These are phyloP conservation scores for Alternaria atra DNA, from an alignment of 2,329 filamentous ascomycete genomes.

Conservation along the genomic window DNA sequence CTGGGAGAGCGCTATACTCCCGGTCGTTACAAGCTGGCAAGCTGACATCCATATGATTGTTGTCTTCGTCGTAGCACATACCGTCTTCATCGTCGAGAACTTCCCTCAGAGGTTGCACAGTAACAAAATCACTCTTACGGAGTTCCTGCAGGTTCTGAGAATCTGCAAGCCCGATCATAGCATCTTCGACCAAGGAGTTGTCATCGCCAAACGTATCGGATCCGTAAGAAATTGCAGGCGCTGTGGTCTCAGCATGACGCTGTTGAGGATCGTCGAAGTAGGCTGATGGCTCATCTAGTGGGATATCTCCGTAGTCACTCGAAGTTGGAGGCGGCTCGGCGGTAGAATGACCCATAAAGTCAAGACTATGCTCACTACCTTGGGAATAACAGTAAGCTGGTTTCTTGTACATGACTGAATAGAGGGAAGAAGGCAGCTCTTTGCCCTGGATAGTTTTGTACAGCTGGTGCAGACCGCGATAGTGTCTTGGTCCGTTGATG, in stretches of 20 bases:
- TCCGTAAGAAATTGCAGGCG: slow-evolving; percentile 1
- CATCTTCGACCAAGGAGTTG: slow-evolving; percentile 43
- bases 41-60: slow-evolving; percentile 2
- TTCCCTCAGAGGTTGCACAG: slow-evolving; percentile 1
- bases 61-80: slow-evolving; percentile 9
- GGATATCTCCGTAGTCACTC: slow-evolving; percentile 44
- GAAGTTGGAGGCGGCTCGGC: slow-evolving; percentile 11
- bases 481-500: slow-evolving; percentile 28
- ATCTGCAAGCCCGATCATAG: slow-evolving; percentile 44
- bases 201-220: slow-evolving; percentile 42
- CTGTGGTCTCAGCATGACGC: neutral
- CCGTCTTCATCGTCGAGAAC: slow-evolving; percentile 11
- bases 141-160: slow-evolving; percentile 33
- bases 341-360: slow-evolving; percentile 26
- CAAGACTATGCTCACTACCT: slow-evolving; percentile 32
- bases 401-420: slow-evolving; percentile 39
- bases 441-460: slow-evolving; percentile 37
- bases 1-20: neutral
- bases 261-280: slow-evolving; percentile 1
- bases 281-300: slow-evolving; percentile 23
- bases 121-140: neutral
- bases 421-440: slow-evolving; percentile 28
- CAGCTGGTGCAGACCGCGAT: slow-evolving; percentile 35
- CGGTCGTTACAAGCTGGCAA: neutral
- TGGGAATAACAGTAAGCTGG: slow-evolving; percentile 38